These are phyloP conservation scores for Scedosporium boydii DNA, from an alignment of 2,329 filamentous ascomycete species.

Conservation along the genomic window DNA sequence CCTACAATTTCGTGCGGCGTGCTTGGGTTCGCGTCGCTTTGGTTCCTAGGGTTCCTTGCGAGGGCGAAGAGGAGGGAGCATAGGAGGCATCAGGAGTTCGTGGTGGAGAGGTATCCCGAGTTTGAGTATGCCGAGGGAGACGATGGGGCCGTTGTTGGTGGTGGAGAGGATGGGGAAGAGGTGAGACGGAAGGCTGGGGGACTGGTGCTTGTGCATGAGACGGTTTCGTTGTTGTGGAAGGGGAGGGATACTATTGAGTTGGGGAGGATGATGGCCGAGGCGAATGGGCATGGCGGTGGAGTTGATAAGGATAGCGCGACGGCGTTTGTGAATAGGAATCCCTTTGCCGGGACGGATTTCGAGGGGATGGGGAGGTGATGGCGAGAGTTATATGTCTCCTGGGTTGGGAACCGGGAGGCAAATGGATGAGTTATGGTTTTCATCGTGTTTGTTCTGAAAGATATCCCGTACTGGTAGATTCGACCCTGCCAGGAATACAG, in stretches of 20 bases:
- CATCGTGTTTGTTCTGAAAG: no score
- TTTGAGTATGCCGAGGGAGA: conserved; percentile 20
- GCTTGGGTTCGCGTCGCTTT: conserved; percentile 17
- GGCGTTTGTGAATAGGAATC: neutral
- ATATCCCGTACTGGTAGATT: no score
- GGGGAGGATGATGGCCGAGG: neutral
- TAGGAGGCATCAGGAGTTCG: conserved; percentile 21
- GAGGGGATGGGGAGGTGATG: neutral
- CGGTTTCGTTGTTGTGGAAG: conserved; percentile 24
- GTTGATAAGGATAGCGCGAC: neutral
- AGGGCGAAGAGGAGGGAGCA: conserved; percentile 19
- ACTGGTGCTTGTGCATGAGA: conserved; percentile 25
- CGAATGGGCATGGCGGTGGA: neutral
- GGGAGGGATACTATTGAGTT: conserved; percentile 16
- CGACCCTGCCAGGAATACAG: no score
- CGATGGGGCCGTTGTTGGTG: conserved; percentile 8
- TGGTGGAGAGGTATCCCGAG: conserved; percentile 23
- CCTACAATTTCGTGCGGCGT: conserved; percentile 21
- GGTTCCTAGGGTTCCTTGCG: conserved; percentile 24
- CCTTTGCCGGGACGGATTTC: conserved; percentile 4
- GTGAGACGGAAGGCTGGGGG: conserved; percentile 13
- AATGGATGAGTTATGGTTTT: no score
- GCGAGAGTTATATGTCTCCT: neutral
- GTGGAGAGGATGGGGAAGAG: conserved; percentile 11
- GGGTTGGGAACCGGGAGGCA: neutral